Conservation (phyloP, 2,329 filamentous ascomycete genomes). For the Neofusicoccum sp. region DNA sequence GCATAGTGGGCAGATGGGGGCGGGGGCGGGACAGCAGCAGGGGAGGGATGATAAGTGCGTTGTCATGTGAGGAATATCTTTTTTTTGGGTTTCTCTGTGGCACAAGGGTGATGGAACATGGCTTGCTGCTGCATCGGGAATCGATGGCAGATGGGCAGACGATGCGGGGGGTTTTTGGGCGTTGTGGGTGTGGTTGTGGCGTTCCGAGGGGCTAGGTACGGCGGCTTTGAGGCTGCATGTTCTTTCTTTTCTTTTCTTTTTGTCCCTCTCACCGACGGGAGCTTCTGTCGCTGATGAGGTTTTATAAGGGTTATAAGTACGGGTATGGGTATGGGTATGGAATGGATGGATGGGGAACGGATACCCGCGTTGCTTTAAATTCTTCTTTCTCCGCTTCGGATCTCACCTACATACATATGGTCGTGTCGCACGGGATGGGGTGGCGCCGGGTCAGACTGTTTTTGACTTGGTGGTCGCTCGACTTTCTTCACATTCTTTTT, state of each 20-base stretch:
- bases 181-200: background rate
- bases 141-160: no score
- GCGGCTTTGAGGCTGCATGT: background rate
- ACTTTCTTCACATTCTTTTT: no score
- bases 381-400: no score
- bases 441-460: no score
- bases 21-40: conserved; percentile 13
- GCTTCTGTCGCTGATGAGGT: background rate
- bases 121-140: background rate
- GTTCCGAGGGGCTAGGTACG: background rate
- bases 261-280: background rate
- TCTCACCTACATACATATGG: no score
- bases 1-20: background rate
- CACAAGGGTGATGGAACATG: background rate
- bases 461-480: no score
- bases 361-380: no score
- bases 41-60: conserved; percentile 25
- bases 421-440: no score
- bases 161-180: background rate
- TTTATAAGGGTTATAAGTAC: background rate
- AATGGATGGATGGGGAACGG: background rate
- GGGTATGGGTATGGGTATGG: background rate
- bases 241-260: background rate
- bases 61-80: conserved; percentile 23
- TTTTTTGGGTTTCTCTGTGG: background rate